Conservation (phyloP, 352 stramenopile genomes). For the Phytophthora sp. region DNA sequence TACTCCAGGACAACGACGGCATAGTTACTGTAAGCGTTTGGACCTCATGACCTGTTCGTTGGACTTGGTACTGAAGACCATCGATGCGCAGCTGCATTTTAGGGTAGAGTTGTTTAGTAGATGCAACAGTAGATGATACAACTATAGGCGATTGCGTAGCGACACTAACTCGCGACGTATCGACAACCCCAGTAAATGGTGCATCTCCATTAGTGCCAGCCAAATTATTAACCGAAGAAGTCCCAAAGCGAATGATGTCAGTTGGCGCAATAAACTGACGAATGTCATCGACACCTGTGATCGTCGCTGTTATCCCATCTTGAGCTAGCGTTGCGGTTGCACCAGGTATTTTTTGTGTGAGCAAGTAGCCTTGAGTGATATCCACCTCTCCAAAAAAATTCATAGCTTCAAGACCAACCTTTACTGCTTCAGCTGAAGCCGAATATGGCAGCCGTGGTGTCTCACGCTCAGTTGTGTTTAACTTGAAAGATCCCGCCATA, state of each 20-base stretch:
- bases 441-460: conserved; percentile 67
- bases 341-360: conserved; percentile 63
- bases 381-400: conserved; percentile 79
- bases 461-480: conserved; percentile 44
- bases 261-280: conserved; percentile 65
- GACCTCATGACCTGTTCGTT: conserved; percentile 91
- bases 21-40: conserved; percentile 73
- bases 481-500: conserved; percentile 55
- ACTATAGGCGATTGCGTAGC: conserved; percentile 57
- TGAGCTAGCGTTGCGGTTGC: conserved; percentile 58
- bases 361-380: conserved; percentile 52
- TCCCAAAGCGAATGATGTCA: conserved; percentile 73
- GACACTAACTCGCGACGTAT: conserved; percentile 59
- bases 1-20: conserved; percentile 31
- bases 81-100: conserved; percentile 90
- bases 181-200: conserved; percentile 50
- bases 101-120: conserved; percentile 71
- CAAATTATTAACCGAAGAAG: conserved; percentile 42
- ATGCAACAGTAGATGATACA: conserved; percentile 12
- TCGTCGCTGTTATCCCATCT: conserved; percentile 52
- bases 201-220: conserved; percentile 70
- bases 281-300: conserved; percentile 64
- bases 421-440: conserved; percentile 60
- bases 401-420: conserved; percentile 81
- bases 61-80: conserved; percentile 85